Evolutionary conservation across 768 basidiomycete genomes (phyloP), one percentile per base, ranked within the genome.

Genomic region (Fibroporia radiculosa): DNA sequence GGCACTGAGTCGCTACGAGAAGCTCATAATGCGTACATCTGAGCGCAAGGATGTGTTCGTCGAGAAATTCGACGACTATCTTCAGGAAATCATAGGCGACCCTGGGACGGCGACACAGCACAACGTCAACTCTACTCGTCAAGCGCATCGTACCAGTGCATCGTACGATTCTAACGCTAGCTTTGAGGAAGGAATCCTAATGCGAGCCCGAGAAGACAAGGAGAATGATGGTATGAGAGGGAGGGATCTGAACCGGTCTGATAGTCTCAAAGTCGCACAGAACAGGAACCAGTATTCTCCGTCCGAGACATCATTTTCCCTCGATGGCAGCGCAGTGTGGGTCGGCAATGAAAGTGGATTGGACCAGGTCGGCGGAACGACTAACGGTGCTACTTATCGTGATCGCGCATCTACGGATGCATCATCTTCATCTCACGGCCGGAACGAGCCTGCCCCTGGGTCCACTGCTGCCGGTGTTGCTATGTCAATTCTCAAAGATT

Each of bases 41-140:
- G 93, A 98, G 48, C 77, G 92, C 25, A 92, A 89, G 60, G 93
- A 97, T 59, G 74, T 96, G 34, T 93, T 98, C 59, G 69, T 80
- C 16, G 93, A 97, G 56, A 89, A 87, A 62, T 89, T 91, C 62
- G 54, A 71, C 14, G 67, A 60, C 23, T 65, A 53, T 45, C 36
- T 52, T 43, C 24, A 40, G 38, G 31, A 46, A 14, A 20, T 35
- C 39, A 19, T 48, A 48, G 23, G 56, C 49, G 57, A 56, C 56
- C 16, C 50, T 32, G 48, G 42, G 5, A 54, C 48, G 3, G 47
- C 47, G 7, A 51, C 44, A 18, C 48, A 50, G 35, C 47, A 48
- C 25, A 14, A 42, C 2, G 36, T 38, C 12, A 32, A 40, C 37
- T 33, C 32, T 36, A 20, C 19, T 32, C 55, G 45, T 20, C 12